Evolutionary conservation across 352 stramenopile species (phyloP), one percentile per base, ranked within the genome.

Genomic region (Phytophthora pluvialis): DNA sequence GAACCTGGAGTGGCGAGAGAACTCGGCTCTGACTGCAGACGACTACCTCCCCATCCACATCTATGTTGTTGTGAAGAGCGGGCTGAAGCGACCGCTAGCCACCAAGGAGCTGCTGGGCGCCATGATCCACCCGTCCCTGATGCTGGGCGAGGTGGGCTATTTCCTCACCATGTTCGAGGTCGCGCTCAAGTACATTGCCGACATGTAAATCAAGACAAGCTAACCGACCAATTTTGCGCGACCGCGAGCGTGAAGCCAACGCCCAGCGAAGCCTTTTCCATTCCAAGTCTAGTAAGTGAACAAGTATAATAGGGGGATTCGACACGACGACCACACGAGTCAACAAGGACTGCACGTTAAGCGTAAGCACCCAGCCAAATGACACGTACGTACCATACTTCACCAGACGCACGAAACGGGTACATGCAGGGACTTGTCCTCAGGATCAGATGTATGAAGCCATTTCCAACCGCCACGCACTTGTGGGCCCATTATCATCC

Each of bases 111-210:
- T 88, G 32, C 59, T 95, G 32, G 81, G 82, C 11, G 80, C 85
- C 28, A 93, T 95, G 83, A 93, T 93, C 55, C 85, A 95, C 59
- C 87, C 87, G 58, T 90, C 78, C 16, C 77, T 89, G 67, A 93
- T 94, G 83, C 67, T 91, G 29, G 83, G 85, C 45, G 87, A 95
- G 60, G 78, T 91, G 26, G 87, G 87, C 25, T 95, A 95, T 63
- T 92, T 93, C 61, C 81, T 95, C 55, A 95, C 87, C 32, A 93
- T 95, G 85, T 94, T 95, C 39, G 85, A 93, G 52, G 87, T 92
- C 64, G 87, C 87, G 32, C 77, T 95, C 67, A 85, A 95, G 72
- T 95, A 94, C 72, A 86, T 95, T 73, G 86, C 81, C 47, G 83
- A 94, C 53, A 91, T 91, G 79, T 90, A 80, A 78, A 70, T 58